A percentile compares a stretch with the other conserved stretches of the same genome.
Conservation (phyloP, 805 yeast species). For the Clavispora asparagi region DNA sequence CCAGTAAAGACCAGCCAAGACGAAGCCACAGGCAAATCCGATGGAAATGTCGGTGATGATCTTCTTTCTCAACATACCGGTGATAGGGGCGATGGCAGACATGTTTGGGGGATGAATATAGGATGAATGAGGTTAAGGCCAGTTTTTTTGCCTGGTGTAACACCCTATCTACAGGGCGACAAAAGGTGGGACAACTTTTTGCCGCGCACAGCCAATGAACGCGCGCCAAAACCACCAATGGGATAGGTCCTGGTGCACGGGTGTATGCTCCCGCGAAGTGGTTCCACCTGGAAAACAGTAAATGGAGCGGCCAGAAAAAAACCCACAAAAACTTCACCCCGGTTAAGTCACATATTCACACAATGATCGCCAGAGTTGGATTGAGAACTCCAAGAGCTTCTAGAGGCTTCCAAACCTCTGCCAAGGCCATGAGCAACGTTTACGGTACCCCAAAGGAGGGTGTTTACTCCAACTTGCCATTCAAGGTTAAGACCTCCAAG, state of each 20-base stretch:
- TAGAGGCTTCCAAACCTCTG: constrained; percentile 45
- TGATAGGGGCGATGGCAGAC: constrained; percentile 69
- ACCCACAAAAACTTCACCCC: not conserved
- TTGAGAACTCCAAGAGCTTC: constrained; percentile 14
- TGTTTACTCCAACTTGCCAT: constrained; percentile 88
- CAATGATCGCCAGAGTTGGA: constrained; percentile 24
- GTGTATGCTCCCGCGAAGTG: not conserved
- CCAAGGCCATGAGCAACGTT: constrained; percentile 29
- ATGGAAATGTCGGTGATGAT: constrained; percentile 71
- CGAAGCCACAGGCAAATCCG: constrained; percentile 60
- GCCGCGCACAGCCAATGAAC: not conserved
- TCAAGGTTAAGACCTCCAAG: constrained; percentile 89
- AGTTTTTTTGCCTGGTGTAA: not conserved
- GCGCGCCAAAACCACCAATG: not conserved
- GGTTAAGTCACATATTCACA: not conserved
- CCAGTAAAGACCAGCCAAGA: constrained; percentile 64
- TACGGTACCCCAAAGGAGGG: constrained; percentile 49
- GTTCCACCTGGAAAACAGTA: not conserved
- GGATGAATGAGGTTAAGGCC: not conserved
- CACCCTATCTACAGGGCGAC: constrained; percentile 1
- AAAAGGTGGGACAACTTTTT: constrained; percentile 1
- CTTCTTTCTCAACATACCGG: constrained; percentile 77
- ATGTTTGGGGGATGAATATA: constrained; percentile 1
- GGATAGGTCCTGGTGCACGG: not conserved
- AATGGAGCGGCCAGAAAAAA: not conserved